Base-by-base conservation (phyloP, 768 basidiomycete genomes). In the Ramaria sp. region DNA sequence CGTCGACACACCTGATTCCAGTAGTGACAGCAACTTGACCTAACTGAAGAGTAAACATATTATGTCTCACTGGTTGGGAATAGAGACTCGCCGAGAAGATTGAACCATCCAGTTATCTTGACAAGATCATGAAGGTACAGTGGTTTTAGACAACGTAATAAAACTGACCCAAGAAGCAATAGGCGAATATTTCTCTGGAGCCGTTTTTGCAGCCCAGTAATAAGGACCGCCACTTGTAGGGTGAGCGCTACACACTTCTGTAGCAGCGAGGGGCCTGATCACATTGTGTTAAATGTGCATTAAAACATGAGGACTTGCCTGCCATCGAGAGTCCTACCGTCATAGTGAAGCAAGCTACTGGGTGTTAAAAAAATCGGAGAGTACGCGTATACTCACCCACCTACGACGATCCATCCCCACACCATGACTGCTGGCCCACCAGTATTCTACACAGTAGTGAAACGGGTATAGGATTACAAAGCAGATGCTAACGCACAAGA, bases 141-240 rank as follows among this genome's bases (percentile, higher is more conserved):
- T 9, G 30, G 16, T 20, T 28, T 25, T 36, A 39, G 18, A 43
- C n/a, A 28, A 25, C 6, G 32, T 30, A 32, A 32, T 16, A 9
- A n/a, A 20, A 50, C 51, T 15, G 18, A 83, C 72, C 85, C 85
- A 89, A 0, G 84, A 83, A 1, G 83, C 81, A 28, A 86, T 71
- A 0, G 83, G 70, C 3, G 83, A 83, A 36, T 75, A 66, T 59
- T 75, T 59, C 51, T 70, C 69, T 1, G 82, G 48, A 37, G 36
- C 79, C 0, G 88, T 66, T 78, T 86, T 83, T 1, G 85, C 84
- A n/a, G 84, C 80, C 86, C 85, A 87, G 65, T 81, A 86, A 61
- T 87, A 86, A 0, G 86, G 85, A 0, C 85, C 85, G 5, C 85
- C 83, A 48, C 78, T 81, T 1, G 82, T 83, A 4, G 81, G 83